A percentile compares a stretch with the other conserved stretches of the same genome.
Evolutionary conservation across 495 filamentous ascomycete genomes (phyloP).

Genomic region (Tuber magnatum): DNA sequence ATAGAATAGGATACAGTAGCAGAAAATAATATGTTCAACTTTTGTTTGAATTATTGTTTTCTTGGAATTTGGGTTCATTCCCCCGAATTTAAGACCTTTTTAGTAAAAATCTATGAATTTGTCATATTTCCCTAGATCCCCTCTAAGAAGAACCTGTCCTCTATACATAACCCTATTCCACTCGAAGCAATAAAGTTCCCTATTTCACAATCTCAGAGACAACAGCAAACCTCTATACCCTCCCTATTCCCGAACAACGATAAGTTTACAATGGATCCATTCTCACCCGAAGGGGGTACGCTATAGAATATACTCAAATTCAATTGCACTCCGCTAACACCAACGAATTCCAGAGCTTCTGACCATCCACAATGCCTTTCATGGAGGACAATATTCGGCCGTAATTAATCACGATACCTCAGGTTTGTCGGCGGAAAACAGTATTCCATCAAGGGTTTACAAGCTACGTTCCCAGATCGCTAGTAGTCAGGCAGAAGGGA

Average conservation of each 20-base stretch:
- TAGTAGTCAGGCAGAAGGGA: conserved; percentile 65
- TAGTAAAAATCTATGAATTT: not conserved
- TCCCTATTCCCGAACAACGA: not conserved
- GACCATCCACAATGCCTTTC: conserved; percentile 91
- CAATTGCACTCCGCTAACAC: conserved; percentile 19
- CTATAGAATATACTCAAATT: conserved; percentile 15
- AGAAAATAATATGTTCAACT: not conserved
- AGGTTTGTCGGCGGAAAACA: conserved; percentile 67
- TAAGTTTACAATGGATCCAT: conserved; percentile 70
- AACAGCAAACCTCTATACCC: not conserved
- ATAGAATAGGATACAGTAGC: not conserved
- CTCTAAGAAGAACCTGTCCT: not conserved
- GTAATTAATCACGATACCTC: conserved; percentile 75
- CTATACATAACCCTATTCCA: not conserved
- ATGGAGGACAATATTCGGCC: conserved; percentile 78
- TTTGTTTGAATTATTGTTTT: not conserved
- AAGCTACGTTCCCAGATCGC: conserved; percentile 75
- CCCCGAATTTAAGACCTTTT: not conserved
- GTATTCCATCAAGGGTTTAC: conserved; percentile 68
- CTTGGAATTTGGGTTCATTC: not conserved
- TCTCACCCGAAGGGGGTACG: conserved; percentile 77
- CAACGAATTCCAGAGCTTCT: conserved; percentile 62
- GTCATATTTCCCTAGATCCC: not conserved
- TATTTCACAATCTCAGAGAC: not conserved
- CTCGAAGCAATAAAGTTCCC: not conserved